Evolutionary conservation across 2,329 filamentous ascomycete species (phyloP), one percentile per base, ranked within the genome.

Genomic region (Cladosporium sp.): DNA sequence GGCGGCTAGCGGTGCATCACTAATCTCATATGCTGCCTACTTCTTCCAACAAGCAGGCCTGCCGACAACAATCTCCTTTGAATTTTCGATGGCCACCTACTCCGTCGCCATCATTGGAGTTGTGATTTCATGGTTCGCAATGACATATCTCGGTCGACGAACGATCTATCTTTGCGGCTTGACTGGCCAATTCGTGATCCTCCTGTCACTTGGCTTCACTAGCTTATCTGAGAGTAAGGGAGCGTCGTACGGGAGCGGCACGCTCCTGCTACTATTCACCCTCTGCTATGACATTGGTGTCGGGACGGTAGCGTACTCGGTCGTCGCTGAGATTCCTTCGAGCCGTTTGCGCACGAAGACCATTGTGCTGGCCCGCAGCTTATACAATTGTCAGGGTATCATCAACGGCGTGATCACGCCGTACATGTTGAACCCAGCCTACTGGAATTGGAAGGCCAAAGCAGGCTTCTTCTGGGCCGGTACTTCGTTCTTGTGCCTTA

Each of bases 271-370:
- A 34, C 73, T 86, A 56, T 94, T 88, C 88, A 87, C 91, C 1
- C 76, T 94, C 45, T 83, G 87, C 66, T 96, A 96, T 75, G 90
- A 96, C 71, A 79, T 93, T 47, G 89, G 89, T 0, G 91, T 96
- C 50, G 91, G 91, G 36, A 94, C 91, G 0, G 90, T 96, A 5
- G 91, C 88, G 73, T 65, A 65, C 37, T 61, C 64, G 1, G 62
- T 70, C n/a, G 64, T 68, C 13, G 54, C 65, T 3, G 68, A 69
- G 56, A 61, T 68, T 9, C 54, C 64, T 10, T 69, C 68, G 0
- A 63, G 58, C 10, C 59, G 67, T 15, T 58, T 70, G 24, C 60
- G 65, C 2, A 59, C 61, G 7, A 70, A 70, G 60, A 68, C 67
- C 1, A 58, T 68, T 36, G 64, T 67, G 12, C 60, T 70, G 5